Conservation (phyloP, 2,329 filamentous ascomycete genomes). For the Aspergillus spinulosporus region DNA sequence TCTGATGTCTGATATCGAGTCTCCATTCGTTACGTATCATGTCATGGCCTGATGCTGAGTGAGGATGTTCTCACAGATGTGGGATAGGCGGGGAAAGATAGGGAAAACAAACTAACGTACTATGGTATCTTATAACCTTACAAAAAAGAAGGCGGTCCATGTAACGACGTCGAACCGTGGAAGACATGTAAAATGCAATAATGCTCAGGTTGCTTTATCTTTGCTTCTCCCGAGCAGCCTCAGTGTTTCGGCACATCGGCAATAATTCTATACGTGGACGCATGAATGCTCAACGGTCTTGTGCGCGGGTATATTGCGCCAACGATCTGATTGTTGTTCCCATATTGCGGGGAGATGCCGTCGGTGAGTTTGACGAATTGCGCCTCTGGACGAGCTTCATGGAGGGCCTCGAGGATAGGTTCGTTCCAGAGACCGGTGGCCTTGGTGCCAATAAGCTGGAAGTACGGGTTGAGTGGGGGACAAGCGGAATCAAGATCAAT, state of each 20-base stretch:
- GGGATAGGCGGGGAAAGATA: too few relatives aligned
- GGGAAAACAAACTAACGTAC: too few relatives aligned
- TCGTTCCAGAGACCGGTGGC: conserved; percentile 74
- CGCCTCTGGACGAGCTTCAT: conserved; percentile 58
- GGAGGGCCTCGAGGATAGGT: conserved; percentile 62
- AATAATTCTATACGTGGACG: conserved; percentile 42
- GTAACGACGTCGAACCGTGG: neutral
- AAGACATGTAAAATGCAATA: neutral
- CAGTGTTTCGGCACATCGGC: conserved; percentile 39
- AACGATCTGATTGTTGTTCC: conserved; percentile 33
- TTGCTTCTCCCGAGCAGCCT: neutral
- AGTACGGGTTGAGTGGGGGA: conserved; percentile 71
- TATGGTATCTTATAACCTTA: too few relatives aligned
- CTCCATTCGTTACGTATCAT: neutral
- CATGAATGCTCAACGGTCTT: conserved; percentile 42
- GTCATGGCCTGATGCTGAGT: neutral
- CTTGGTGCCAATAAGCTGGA: conserved; percentile 60
- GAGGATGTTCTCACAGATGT: neutral
- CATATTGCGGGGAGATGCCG: conserved; percentile 54
- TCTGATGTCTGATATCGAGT: conserved; percentile 4
- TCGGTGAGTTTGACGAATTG: conserved; percentile 64
- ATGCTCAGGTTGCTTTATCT: neutral
- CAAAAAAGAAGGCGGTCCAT: neutral
- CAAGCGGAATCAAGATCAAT: conserved; percentile 73
- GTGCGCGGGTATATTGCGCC: conserved; percentile 41